phyloP scores from a whole-genome alignment of 129 eudicot genomes.

The Helianthus tuberosus region DNA sequence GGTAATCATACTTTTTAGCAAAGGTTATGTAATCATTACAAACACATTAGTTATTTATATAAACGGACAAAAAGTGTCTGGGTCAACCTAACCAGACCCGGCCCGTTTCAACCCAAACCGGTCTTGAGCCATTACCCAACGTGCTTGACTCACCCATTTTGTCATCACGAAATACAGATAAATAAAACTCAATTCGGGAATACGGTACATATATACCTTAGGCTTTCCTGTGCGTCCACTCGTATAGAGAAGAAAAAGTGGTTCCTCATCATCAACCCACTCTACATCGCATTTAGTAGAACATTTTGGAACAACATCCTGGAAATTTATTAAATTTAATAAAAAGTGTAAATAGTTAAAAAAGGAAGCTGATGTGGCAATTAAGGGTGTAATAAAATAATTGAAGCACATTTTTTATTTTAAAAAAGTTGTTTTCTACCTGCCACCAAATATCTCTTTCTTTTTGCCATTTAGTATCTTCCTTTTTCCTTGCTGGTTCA shows the following conservation, averaged over 20 bases:
- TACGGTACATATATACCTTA: slow-evolving; percentile 54
- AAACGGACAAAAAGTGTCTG: not conserved
- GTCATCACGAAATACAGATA: not conserved
- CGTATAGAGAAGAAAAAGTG: slow-evolving; percentile 93
- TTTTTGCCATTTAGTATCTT: slow-evolving; percentile 74
- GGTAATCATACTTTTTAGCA: too few relatives aligned
- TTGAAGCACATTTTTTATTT: not conserved
- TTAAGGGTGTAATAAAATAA: not conserved
- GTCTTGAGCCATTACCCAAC: not conserved
- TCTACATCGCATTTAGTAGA: slow-evolving; percentile 76
- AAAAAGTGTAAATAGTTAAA: not conserved
- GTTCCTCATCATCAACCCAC: slow-evolving; percentile 97
- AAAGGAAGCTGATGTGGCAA: slow-evolving; percentile 3
- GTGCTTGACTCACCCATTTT: not conserved
- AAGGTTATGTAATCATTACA: not conserved
- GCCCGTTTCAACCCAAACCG: not conserved
- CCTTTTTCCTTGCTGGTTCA: slow-evolving; percentile 81
- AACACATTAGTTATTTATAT: not conserved
- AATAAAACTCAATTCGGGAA: not conserved
- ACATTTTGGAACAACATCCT: slow-evolving; percentile 82
- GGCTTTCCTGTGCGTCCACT: slow-evolving; percentile 99
- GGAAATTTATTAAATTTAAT: slow-evolving; percentile 13
- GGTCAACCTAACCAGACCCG: not conserved
- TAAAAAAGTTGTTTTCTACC: slow-evolving; percentile 39
- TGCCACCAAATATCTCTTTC: slow-evolving; percentile 98